phyloP scores from a whole-genome alignment of 257 asterid genomes.

The Solanum phureja region DNA sequence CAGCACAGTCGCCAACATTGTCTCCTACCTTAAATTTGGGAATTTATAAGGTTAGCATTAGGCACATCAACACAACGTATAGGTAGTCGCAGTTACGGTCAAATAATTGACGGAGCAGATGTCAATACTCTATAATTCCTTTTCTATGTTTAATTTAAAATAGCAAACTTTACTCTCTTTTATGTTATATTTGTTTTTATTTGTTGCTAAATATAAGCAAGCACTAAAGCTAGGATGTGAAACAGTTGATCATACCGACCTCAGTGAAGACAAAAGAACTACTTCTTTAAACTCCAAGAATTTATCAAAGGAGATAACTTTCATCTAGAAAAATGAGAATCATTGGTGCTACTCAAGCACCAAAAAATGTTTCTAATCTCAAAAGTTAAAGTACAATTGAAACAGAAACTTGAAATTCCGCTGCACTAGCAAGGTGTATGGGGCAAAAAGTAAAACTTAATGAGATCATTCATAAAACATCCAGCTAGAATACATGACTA shows the following conservation, averaged over 20 bases:
- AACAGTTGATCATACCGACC: not conserved
- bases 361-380: not conserved
- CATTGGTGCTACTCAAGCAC: not conserved
- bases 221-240: not conserved
- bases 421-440: not conserved
- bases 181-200: not conserved
- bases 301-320: not conserved
- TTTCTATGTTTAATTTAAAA: not conserved
- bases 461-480: not conserved
- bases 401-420: not conserved
- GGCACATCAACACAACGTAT: not conserved
- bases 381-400: not conserved
- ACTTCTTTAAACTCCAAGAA: not conserved
- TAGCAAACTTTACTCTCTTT: not conserved
- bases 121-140: not conserved
- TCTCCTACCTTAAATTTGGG: conserved; percentile 74
- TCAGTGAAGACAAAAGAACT: not conserved
- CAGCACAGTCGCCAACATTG: conserved; percentile 99
- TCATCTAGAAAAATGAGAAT: not conserved
- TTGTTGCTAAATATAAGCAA: not conserved
- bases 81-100: not conserved
- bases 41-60: conserved; percentile 11
- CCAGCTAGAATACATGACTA: not conserved
- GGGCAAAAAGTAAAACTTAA: not conserved
- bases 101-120: not conserved